A percentile compares a stretch with the other conserved stretches of the same genome.
Conservation (phyloP, 345 rosid genomes). For the Pseudoturritis turrita region DNA sequence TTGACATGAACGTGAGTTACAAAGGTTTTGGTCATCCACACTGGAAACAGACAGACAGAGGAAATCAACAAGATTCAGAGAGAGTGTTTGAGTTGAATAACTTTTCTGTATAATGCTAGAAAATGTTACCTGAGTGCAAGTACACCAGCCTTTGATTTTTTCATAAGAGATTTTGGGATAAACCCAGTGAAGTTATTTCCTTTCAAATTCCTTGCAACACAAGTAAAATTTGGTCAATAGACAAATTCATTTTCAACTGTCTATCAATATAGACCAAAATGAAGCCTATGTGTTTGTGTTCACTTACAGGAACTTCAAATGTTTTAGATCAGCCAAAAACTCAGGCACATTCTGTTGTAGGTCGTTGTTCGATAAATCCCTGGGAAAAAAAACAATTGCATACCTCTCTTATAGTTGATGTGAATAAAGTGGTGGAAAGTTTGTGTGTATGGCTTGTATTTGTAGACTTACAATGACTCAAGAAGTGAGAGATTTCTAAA, state of each 20-base stretch:
- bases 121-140: constrained; percentile 40
- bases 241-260: not conserved
- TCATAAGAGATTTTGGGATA: constrained; percentile 40
- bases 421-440: not conserved
- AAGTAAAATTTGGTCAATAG: constrained; percentile 1
- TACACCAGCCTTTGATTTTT: constrained; percentile 30
- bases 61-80: not conserved
- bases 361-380: constrained; percentile 56
- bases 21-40: constrained; percentile 39
- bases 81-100: not conserved
- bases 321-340: constrained; percentile 35
- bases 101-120: not conserved
- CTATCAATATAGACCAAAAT: not conserved
- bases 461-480: constrained; percentile 38
- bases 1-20: constrained; percentile 36
- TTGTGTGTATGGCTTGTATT: not conserved
- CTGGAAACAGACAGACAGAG: constrained; percentile 25
- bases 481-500: constrained; percentile 32
- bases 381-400: constrained; percentile 14
- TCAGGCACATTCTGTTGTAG: constrained; percentile 42
- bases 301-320: constrained; percentile 40
- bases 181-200: constrained; percentile 49
- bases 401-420: not conserved
- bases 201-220: constrained; percentile 36
- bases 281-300: not conserved